Evolutionary conservation across 1,139 yeast genomes (phyloP).

Genomic region (Diutina scorzettiae): DNA sequence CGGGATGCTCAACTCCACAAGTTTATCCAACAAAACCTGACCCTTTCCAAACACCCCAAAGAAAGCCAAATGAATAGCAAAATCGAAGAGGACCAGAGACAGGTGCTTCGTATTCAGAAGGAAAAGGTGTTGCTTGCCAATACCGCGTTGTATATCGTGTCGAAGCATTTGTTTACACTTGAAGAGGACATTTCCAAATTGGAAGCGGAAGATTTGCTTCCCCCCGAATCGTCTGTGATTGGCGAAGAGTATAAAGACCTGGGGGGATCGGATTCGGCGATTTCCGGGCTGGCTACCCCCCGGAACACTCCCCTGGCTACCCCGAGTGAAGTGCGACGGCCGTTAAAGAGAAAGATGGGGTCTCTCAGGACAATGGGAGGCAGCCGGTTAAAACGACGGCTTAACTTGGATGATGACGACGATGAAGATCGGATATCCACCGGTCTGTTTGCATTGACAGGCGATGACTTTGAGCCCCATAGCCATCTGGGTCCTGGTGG

Average conservation of each 20-base stretch:
- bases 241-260: conserved; percentile 10
- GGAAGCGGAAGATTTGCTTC: conserved; percentile 70
- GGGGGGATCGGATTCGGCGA: neutral
- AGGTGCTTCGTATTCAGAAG: conserved; percentile 51
- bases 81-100: conserved; percentile 57
- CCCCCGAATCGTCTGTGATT: conserved; percentile 25
- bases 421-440: neutral
- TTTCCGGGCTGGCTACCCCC: conserved; percentile 1
- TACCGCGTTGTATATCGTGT: conserved; percentile 65
- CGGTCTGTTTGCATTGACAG: conserved; percentile 7
- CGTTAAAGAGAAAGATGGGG: conserved; percentile 2
- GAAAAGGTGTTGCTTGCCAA: conserved; percentile 75
- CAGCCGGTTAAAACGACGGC: neutral
- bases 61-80: conserved; percentile 58
- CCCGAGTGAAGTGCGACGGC: neutral
- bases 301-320: neutral
- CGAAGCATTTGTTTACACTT: conserved; percentile 62
- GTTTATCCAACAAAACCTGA: conserved; percentile 74
- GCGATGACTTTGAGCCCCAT: conserved; percentile 8
- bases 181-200: conserved; percentile 68
- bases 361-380: neutral
- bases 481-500: conserved; percentile 6
- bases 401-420: conserved; percentile 1
- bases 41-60: conserved; percentile 70
- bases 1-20: conserved; percentile 75